Base-by-base conservation (phyloP, 495 filamentous ascomycete species). In the Chaetomidium leptoderma region DNA sequence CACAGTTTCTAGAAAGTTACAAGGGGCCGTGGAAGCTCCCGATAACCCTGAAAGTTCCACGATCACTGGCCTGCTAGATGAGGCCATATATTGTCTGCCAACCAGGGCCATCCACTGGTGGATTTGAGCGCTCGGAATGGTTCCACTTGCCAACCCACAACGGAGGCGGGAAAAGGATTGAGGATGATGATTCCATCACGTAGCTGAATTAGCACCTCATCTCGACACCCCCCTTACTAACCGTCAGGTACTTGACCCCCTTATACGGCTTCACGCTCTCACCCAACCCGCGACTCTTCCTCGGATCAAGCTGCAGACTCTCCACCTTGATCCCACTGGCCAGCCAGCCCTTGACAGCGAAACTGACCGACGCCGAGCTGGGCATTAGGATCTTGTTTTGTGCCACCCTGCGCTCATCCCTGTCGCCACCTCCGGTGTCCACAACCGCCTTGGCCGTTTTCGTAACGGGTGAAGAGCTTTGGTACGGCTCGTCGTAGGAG, bases 181-280 rank as follows among this genome's bases (percentile, higher is more conserved):
- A 2, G 7, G 2, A 2, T 4, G 32, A 13, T 35, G 32, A 9
- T n/a, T n/a, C n/a, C 35, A 36, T 36, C 39, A n/a, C 13, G 26
- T 44, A n/a, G 2, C 27, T 55, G 26, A 6, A n/a, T 45, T 23
- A 88, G 72, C 86, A 89, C 62, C 87, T 73, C 60, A 86, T 79
- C 73, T 97, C 93, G 39, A 99, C 80, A 4, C 95, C 95, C 42
- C 82, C 83, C 60, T 82, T 84, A 72, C 91, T 96, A 29, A 93
- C 84, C 62, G 91, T 95, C 55, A 97, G 69, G 72, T 99, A 99
- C 73, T 97, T 99, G 45, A 97, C 93, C 13, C 93, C 95, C 76
- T 97, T 99, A 71, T 95, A 99, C 39, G 95, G 93, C 71, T 89
- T 92, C 42, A 97, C 83, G 11, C 86, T 83, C 63, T 95, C 89